Percentiles rank a stretch among this genome's conserved stretches.
phyloP scores from a whole-genome alignment of 2,329 filamentous ascomycete species.

The Alternaria brassicae region DNA sequence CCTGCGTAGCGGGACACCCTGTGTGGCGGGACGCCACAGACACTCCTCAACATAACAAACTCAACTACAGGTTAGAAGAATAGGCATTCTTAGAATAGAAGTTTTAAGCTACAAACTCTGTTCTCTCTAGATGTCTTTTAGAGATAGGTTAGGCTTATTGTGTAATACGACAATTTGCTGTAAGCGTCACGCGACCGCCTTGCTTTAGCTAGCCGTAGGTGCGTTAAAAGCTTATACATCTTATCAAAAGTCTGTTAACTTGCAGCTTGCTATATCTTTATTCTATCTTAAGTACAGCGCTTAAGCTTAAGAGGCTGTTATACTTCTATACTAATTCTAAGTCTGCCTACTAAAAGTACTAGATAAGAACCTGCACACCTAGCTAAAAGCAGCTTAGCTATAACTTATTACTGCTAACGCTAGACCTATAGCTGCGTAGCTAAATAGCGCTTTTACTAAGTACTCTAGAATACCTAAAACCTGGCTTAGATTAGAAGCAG shows the following conservation, averaged over 20 bases:
- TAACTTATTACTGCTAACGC: neutral
- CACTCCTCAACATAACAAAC: too few species aligned
- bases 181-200: neutral
- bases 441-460: conserved; percentile 7
- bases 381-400: conserved; percentile 1
- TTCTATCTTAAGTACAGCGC: too few species aligned
- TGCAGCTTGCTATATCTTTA: neutral
- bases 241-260: neutral
- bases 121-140: too few species aligned
- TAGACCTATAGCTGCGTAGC: neutral
- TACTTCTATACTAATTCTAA: too few species aligned
- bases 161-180: neutral
- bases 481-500: conserved; percentile 3
- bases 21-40: too few species aligned
- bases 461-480: conserved; percentile 3
- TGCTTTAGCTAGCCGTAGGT: neutral
- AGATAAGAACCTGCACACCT: neutral
- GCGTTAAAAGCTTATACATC: neutral
- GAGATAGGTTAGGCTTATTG: neutral
- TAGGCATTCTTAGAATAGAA: too few species aligned
- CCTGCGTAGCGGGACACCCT: too few species aligned
- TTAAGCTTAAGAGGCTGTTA: too few species aligned
- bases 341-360: neutral
- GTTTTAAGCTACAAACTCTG: too few species aligned
- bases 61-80: too few species aligned